Evolutionary conservation across 1,139 yeast species (phyloP), one percentile per base, ranked within the genome.

Genomic region (Saccharomyces uvarum): DNA sequence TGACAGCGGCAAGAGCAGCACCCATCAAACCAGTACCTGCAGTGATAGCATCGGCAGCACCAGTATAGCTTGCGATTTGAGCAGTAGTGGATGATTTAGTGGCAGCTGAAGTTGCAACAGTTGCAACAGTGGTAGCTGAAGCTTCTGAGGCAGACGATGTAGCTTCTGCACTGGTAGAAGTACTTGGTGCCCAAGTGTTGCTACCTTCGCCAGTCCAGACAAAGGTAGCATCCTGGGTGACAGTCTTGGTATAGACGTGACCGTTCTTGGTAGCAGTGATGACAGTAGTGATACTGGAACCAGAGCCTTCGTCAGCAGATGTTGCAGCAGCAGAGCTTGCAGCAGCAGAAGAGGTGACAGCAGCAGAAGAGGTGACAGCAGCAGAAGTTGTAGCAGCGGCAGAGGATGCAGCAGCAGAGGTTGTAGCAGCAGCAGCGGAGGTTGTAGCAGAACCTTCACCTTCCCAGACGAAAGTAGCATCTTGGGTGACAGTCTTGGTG

Each of bases 341-440:
- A 16, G 47, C 24, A 21, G 51, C 52, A 42, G 51, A 13, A 38
- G n/a, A n/a, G n/a, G n/a, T n/a, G n/a, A n/a, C n/a, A n/a, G 57
- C 53, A 16, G 47, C 26, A 21, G 51, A 50, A 42, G 51, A 13
- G 29, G 51, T 47, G 6, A 32, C 29, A 8, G 54, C 48, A 21
- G 54, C 38, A 24, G 56, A 38, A 7, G 53, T n/a, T 16, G 54
- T 42, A 29, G 52, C 32, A n/a, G 51, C 41, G 26, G 54, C 48
- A 52, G 54, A 75, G 28, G 75, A 69, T 21, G 75, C 77, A 27
- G 49, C 46, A 14, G 21, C 9, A 16, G 42, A 28, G 14, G 49
- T 3, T 13, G 21, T 19, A 19, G 14, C 49, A 31, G 54, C 38
- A 11, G 51, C 33, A 29, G 48, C 47, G 29, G 52, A n/a, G 11